phyloP scores from a whole-genome alignment of 768 basidiomycete species.

The Termitomyces eurrhizus region DNA sequence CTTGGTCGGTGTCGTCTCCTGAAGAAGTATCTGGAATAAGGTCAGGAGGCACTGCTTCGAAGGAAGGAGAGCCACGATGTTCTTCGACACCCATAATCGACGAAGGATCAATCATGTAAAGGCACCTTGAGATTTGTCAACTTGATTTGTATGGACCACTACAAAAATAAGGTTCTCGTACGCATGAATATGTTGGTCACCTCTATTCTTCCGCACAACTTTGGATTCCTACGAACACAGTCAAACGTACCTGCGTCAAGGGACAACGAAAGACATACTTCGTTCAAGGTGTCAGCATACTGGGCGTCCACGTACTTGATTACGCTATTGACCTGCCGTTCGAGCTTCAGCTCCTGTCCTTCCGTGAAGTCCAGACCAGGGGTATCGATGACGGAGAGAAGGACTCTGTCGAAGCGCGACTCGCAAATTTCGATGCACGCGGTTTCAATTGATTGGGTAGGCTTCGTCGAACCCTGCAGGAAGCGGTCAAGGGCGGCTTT shows the following conservation, averaged over 20 bases:
- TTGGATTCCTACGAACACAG: constrained; percentile 66
- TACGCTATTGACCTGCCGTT: constrained; percentile 69
- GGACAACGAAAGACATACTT: constrained; percentile 41
- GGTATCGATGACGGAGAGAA: constrained; percentile 81
- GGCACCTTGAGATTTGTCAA: constrained; percentile 48
- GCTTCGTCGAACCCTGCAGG: constrained; percentile 54
- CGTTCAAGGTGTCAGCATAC: constrained; percentile 84
- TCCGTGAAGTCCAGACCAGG: constrained; percentile 77
- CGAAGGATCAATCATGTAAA: constrained; percentile 81
- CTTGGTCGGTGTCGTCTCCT: constrained; percentile 45
- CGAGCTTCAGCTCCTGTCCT: constrained; percentile 72
- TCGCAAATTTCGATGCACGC: constrained; percentile 82
- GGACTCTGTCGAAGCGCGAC: constrained; percentile 73
- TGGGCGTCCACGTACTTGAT: constrained; percentile 78
- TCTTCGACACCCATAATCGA: constrained; percentile 57
- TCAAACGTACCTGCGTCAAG: constrained; percentile 2
- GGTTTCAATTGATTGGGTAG: constrained; percentile 60
- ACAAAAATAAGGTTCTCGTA: constrained; percentile 32
- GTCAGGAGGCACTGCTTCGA: constrained; percentile 62
- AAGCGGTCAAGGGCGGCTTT: constrained; percentile 60
- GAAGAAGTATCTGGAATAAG: constrained; percentile 52
- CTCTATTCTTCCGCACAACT: constrained; percentile 81
- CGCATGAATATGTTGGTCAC: constrained; percentile 89
- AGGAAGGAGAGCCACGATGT: constrained; percentile 50
- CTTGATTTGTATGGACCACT: constrained; percentile 5